Evolutionary conservation across 2,329 filamentous ascomycete species (phyloP), one percentile per base, ranked within the genome.

Genomic region (Stagonosporopsis rhizophila): DNA sequence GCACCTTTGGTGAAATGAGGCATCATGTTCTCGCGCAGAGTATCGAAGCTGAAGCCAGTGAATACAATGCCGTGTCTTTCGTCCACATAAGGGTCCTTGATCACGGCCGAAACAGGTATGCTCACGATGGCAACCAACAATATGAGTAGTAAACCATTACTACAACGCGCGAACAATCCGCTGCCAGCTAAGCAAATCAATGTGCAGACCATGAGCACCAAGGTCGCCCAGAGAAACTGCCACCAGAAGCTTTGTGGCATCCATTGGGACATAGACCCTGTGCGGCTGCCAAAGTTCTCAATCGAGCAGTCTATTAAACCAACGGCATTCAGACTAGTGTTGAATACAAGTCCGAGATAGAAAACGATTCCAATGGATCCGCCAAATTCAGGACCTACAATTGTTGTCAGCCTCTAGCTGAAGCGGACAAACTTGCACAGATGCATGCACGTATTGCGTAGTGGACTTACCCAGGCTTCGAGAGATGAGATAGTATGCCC

Each of bases 401-500:
- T 38, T n/a, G 4, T 9, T 7, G 25, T 52, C 25, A 52, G 40
- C 17, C 2, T 27, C 20, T 14, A 6, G 15, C 9, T 7, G 17
- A 8, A 20, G 7, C 35, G 5, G 11, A 19, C 19, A 12, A 38
- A 12, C 3, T 20, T 38, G 9, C 11, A 17, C 4, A 25, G 19
- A 14, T 40, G 14, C 11, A 23, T 40, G 14, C 14, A 22, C 6
- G n/a, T 3, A 12, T 6, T 19, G 22, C 12, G 37, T 14, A 8
- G 19, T 1, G 8, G 30, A 51, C 48, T 37, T 12, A 52, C 51
- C 53, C 3, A 96, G 79, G 40, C 90, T 93, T 59, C 92, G 85
- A 6, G 91, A 96, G 54, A 96, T 96, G 53, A 96, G 80, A 68
- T 94, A 96, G 72, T 96, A 96, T 34, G 92, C 91, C 47, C 92